phyloP scores from a whole-genome alignment of 352 stramenopile genomes.

The Phytophthora hybrid region DNA sequence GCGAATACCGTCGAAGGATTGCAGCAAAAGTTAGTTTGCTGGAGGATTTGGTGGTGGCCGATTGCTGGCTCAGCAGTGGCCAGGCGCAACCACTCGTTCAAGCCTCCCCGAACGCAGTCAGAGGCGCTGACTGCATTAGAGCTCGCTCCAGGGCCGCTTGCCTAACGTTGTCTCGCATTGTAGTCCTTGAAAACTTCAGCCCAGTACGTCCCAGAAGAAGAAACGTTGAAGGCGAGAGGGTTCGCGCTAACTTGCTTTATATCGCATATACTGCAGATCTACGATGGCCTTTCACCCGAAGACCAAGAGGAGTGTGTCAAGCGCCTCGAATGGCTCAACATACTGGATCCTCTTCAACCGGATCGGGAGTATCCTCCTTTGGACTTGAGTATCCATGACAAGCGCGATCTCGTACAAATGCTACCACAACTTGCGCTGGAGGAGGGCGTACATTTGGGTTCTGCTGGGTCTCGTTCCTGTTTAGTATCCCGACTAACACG shows the following conservation, averaged over 20 bases:
- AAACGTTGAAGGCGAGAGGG: no score
- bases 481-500: background rate
- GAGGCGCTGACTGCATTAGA: slow-evolving; percentile 2
- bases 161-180: slow-evolving; percentile 69
- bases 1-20: slow-evolving; percentile 34
- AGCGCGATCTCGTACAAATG: slow-evolving; percentile 82
- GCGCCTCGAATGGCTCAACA: slow-evolving; percentile 78
- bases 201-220: slow-evolving; percentile 30
- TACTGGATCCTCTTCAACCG: slow-evolving; percentile 79
- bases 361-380: slow-evolving; percentile 78
- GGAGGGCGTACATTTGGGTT: slow-evolving; percentile 56
- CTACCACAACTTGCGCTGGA: slow-evolving; percentile 73
- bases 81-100: slow-evolving; percentile 44
- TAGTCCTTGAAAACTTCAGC: slow-evolving; percentile 81
- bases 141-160: slow-evolving; percentile 61
- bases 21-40: slow-evolving; percentile 42
- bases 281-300: no score
- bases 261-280: no score
- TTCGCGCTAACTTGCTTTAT: background rate
- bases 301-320: no score
- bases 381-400: slow-evolving; percentile 75
- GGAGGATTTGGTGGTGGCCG: slow-evolving; percentile 53
- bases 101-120: slow-evolving; percentile 55
- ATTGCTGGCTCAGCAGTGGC: slow-evolving; percentile 27
- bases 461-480: background rate